Conservation (phyloP, 257 asterid species). For the Scutellaria baicalensis region DNA sequence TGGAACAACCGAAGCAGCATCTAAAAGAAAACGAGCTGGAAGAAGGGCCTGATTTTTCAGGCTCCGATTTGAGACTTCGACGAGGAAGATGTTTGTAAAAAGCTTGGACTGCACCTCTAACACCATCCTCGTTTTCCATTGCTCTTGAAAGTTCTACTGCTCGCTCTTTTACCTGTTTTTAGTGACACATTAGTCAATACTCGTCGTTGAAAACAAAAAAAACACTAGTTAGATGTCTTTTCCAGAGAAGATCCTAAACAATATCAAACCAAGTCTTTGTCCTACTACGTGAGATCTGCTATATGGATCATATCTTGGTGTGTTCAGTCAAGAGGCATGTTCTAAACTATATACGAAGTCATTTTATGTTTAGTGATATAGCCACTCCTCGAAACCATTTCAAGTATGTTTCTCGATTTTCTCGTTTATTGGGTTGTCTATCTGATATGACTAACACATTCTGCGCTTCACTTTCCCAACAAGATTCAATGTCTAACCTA, state of each 20-base stretch:
- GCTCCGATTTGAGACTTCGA: slow-evolving; percentile 17
- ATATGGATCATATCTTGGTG: too few species aligned
- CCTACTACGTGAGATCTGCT: too few species aligned
- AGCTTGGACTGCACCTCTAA: slow-evolving; percentile 71
- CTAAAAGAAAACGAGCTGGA: slow-evolving; percentile 25
- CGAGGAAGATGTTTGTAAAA: slow-evolving; percentile 60
- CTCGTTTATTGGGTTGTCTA: too few species aligned
- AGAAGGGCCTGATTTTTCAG: slow-evolving; percentile 20
- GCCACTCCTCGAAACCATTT: too few species aligned
- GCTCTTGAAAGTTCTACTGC: slow-evolving; percentile 71
- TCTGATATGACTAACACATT: neutral
- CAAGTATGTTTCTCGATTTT: too few species aligned
- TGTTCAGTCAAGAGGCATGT: too few species aligned
- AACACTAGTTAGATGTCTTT: neutral
- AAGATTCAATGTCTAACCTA: neutral
- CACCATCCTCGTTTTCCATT: slow-evolving; percentile 90
- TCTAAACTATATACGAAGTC: too few species aligned
- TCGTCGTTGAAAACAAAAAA: neutral
- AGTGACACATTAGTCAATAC: neutral
- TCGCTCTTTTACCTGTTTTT: slow-evolving; percentile 53
- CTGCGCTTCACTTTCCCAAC: neutral
- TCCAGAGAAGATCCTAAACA: too few species aligned
- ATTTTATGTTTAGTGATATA: too few species aligned
- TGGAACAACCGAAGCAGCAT: slow-evolving; percentile 37
- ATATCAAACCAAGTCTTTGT: too few species aligned